These are phyloP conservation scores for Corchorus capsularis DNA, from an alignment of 345 rosid species.

Conservation along the genomic window DNA sequence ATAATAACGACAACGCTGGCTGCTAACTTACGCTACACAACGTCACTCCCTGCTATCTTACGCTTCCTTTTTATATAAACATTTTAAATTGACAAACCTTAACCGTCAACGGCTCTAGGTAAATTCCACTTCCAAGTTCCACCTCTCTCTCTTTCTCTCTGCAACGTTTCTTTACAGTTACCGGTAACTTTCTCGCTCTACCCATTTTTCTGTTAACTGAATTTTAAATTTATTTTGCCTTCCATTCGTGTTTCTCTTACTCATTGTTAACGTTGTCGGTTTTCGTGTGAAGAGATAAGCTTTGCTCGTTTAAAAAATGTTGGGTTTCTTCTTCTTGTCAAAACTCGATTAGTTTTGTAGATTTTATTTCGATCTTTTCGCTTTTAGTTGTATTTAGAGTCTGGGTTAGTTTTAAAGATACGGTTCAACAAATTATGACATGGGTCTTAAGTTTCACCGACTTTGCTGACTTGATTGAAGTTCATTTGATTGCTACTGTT, in stretches of 20 bases:
- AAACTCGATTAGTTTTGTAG: not conserved
- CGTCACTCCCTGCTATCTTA: constrained; percentile 10
- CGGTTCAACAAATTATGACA: not conserved
- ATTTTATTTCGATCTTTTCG: not conserved
- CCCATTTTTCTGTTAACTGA: not conserved
- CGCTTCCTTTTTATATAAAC: not conserved
- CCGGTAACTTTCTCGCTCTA: not conserved
- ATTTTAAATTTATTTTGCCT: not conserved
- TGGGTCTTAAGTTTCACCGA: not conserved
- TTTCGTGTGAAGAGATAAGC: not conserved
- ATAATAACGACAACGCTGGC: not conserved
- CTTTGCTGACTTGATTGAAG: not conserved
- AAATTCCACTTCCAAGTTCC: not conserved
- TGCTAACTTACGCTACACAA: constrained; percentile 1
- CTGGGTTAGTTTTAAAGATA: not conserved
- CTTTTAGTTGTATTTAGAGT: not conserved
- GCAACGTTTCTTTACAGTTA: not conserved
- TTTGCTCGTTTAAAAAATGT: not conserved
- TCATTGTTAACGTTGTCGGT: not conserved
- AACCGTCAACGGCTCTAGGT: not conserved
- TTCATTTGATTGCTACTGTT: not conserved
- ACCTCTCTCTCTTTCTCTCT: not conserved
- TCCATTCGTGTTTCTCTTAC: not conserved
- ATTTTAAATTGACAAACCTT: not conserved
- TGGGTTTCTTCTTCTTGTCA: not conserved